Conservation (phyloP, 1,284 basidiomycete genomes). For the Trametes sp. region DNA sequence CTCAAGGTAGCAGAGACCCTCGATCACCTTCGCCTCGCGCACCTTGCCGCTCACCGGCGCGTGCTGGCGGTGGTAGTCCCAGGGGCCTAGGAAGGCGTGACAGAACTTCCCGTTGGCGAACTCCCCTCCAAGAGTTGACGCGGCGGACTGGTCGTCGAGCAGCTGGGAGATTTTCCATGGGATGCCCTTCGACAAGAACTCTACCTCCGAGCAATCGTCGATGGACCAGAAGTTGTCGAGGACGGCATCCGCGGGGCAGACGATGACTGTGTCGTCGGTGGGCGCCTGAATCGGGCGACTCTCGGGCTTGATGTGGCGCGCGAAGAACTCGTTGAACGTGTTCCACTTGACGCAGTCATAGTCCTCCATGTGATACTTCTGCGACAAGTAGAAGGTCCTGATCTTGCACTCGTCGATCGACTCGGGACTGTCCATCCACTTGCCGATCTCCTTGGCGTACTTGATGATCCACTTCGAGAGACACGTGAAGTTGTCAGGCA, state of each 20-base stretch:
- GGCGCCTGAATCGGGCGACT: slow-evolving; percentile 24
- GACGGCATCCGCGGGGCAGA: slow-evolving; percentile 31
- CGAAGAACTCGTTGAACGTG: slow-evolving; percentile 35
- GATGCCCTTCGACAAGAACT: slow-evolving; percentile 25
- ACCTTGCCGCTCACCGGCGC: slow-evolving; percentile 32
- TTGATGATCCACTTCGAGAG: slow-evolving; percentile 31
- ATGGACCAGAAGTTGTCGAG: slow-evolving; percentile 31
- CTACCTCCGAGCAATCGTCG: background rate
- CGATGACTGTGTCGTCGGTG: slow-evolving; percentile 22
- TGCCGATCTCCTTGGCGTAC: slow-evolving; percentile 30
- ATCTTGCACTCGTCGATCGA: slow-evolving; percentile 27
- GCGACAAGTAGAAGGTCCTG: slow-evolving; percentile 22
- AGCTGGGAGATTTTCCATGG: slow-evolving; percentile 32
- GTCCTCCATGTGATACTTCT: slow-evolving; percentile 30
- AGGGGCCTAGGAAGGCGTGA: slow-evolving; percentile 33
- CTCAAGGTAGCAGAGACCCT: slow-evolving; percentile 31
- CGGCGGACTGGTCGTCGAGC: slow-evolving; percentile 29
- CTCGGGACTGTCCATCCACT: slow-evolving; percentile 26
- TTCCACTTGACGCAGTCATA: slow-evolving; percentile 27
- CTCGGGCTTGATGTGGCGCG: slow-evolving; percentile 25
- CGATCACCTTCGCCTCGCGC: slow-evolving; percentile 31
- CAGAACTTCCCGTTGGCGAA: slow-evolving; percentile 32
- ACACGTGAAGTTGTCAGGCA: slow-evolving; percentile 18
- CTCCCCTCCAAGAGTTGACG: slow-evolving; percentile 7
- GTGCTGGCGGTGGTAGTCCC: slow-evolving; percentile 36